Evolutionary conservation across 768 basidiomycete species (phyloP).

Genomic region (Termitomyces sp.): DNA sequence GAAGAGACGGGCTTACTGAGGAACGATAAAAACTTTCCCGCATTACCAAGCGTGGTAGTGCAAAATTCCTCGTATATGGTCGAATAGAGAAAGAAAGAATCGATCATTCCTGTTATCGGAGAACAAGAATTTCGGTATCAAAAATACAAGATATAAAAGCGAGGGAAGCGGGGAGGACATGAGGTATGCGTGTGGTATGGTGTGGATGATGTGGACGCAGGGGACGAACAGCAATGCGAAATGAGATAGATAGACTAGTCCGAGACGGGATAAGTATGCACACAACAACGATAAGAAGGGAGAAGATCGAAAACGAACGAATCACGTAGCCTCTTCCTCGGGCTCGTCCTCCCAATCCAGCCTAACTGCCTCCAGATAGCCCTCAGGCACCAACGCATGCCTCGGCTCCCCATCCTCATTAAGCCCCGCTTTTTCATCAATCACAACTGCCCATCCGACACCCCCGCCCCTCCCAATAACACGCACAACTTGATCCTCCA

Average conservation of each 20-base stretch:
- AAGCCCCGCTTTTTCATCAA: constrained; percentile 26
- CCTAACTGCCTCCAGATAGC: constrained; percentile 62
- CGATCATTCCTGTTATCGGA: background rate
- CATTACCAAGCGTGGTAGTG: no score
- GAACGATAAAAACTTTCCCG: no score
- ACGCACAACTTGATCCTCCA: constrained; percentile 71
- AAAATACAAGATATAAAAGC: background rate
- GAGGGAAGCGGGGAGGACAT: background rate
- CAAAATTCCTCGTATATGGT: no score
- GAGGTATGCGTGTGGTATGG: background rate
- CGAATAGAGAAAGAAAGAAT: background rate
- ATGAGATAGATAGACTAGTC: background rate
- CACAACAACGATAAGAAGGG: background rate
- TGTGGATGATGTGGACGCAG: background rate
- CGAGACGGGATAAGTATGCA: background rate
- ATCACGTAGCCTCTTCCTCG: constrained; percentile 11
- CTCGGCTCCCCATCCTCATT: constrained; percentile 16
- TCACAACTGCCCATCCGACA: constrained; percentile 77
- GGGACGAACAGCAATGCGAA: background rate
- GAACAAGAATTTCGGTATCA: background rate
- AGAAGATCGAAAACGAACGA: background rate
- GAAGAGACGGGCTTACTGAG: no score
- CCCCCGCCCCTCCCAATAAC: constrained; percentile 76
- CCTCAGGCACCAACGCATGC: constrained; percentile 78
- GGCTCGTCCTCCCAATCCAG: constrained; percentile 33